A percentile compares a stretch with the other conserved stretches of the same genome.
phyloP scores from a whole-genome alignment of 495 filamentous ascomycete species.

The Penicillium cinerascens region DNA sequence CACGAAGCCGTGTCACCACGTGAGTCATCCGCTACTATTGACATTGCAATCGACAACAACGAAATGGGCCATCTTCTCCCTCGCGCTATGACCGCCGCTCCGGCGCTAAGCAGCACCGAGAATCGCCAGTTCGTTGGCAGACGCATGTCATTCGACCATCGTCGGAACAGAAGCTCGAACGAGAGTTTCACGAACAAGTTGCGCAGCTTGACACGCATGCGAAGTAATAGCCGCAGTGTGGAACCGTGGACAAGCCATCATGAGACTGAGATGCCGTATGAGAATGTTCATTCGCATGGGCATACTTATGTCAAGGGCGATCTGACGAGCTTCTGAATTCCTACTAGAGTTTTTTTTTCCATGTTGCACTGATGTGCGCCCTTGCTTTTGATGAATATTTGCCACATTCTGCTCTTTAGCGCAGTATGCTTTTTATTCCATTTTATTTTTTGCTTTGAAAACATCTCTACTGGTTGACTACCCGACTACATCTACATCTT shows the following conservation, averaged over 20 bases:
- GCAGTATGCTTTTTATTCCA: no score
- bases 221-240: slow-evolving; percentile 59
- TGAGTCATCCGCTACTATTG: slow-evolving; percentile 57
- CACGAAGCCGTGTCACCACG: slow-evolving; percentile 34
- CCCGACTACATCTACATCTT: not conserved
- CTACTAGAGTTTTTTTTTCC: not conserved
- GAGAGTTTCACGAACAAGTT: slow-evolving; percentile 65
- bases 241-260: slow-evolving; percentile 25
- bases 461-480: not conserved
- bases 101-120: slow-evolving; percentile 27
- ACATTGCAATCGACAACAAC: slow-evolving; percentile 67
- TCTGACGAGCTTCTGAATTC: not conserved
- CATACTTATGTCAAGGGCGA: not conserved
- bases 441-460: not conserved
- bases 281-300: slow-evolving; percentile 23
- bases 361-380: not conserved
- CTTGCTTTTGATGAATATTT: not conserved
- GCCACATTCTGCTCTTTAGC: not conserved
- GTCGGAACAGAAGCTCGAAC: slow-evolving; percentile 61
- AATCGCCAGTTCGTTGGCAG: slow-evolving; percentile 12
- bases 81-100: slow-evolving; percentile 42
- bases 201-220: slow-evolving; percentile 64
- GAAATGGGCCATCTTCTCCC: slow-evolving; percentile 34
- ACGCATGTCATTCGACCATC: slow-evolving; percentile 54
- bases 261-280: slow-evolving; percentile 31